A percentile compares a stretch with the other conserved stretches of the same genome.
These are phyloP conservation scores for Paraphaeosphaeria minitans DNA, from an alignment of 2,329 filamentous ascomycete genomes.

Conservation along the genomic window DNA sequence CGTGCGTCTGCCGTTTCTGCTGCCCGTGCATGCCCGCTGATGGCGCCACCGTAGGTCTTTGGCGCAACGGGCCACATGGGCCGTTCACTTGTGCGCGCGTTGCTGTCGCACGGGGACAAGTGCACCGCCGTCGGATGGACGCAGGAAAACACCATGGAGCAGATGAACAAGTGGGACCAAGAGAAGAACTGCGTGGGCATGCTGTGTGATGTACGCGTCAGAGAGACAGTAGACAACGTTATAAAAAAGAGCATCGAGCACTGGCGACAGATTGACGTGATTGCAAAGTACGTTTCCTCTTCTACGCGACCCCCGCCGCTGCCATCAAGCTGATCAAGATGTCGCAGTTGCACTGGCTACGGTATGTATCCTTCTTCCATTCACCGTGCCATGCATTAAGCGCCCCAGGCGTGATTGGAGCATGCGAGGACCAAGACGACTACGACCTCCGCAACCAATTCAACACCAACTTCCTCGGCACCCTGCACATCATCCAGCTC, in stretches of 20 bases:
- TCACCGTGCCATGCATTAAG: not conserved
- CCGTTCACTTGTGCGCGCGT: conserved; percentile 82
- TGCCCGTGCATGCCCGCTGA: conserved; percentile 11
- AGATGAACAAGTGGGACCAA: conserved; percentile 71
- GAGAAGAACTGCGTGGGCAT: conserved; percentile 71
- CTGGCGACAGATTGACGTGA: conserved; percentile 84
- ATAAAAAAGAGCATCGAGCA: conserved; percentile 72
- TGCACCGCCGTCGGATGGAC: conserved; percentile 86
- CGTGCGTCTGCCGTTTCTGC: conserved; percentile 57
- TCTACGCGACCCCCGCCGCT: not conserved
- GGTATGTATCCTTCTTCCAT: conserved; percentile 51
- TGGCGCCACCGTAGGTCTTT: conserved; percentile 65
- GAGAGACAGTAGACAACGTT: conserved; percentile 74
- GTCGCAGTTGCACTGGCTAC: conserved; percentile 76
- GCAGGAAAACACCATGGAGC: conserved; percentile 73
- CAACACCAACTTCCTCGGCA: conserved; percentile 97
- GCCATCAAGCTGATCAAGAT: conserved; percentile 5
- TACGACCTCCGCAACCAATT: conserved; percentile 95
- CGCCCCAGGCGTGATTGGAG: conserved; percentile 71
- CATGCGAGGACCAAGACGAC: conserved; percentile 96
- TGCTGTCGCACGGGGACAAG: conserved; percentile 78
- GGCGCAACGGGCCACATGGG: conserved; percentile 98
- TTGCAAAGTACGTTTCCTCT: conserved; percentile 70
- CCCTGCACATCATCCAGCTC: conserved; percentile 87
- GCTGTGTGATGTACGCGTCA: conserved; percentile 88